Conservation (phyloP, 2,329 filamentous ascomycete genomes). For the Aspergillus niger region DNA sequence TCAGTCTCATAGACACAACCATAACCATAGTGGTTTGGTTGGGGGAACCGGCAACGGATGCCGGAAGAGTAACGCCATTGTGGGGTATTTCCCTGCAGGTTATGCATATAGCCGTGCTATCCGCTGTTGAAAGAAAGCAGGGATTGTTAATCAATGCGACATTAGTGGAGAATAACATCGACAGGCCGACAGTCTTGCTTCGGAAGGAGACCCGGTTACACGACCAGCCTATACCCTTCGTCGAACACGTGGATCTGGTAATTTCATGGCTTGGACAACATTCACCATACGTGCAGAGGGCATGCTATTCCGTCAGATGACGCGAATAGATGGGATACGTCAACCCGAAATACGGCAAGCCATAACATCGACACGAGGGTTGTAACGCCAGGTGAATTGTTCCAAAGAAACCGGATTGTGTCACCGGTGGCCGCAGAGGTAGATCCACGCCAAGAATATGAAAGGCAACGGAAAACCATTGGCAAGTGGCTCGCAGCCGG, state of each 20-base stretch:
- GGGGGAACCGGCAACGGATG: background rate
- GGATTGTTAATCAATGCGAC: background rate
- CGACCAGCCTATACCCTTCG: background rate
- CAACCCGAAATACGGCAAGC: background rate
- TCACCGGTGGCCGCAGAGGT: background rate
- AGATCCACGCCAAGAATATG: background rate
- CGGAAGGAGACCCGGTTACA: background rate
- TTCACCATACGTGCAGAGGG: background rate
- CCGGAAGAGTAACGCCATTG: slow-evolving; percentile 2
- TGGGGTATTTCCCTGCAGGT: background rate
- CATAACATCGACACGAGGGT: background rate
- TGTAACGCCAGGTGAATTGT: background rate
- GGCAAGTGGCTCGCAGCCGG: background rate
- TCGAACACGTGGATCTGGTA: background rate
- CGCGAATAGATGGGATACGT: background rate
- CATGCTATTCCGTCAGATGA: background rate
- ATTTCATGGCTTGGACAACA: background rate
- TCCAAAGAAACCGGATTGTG: background rate
- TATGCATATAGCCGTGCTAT: background rate
- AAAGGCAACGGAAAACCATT: background rate
- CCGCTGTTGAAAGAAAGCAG: background rate
- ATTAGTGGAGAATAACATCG: background rate
- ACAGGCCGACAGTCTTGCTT: background rate
- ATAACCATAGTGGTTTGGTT: background rate
- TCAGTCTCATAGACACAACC: background rate